Conservation (phyloP, 2,329 filamentous ascomycete species). For the Fonsecaea multimorphosa region DNA sequence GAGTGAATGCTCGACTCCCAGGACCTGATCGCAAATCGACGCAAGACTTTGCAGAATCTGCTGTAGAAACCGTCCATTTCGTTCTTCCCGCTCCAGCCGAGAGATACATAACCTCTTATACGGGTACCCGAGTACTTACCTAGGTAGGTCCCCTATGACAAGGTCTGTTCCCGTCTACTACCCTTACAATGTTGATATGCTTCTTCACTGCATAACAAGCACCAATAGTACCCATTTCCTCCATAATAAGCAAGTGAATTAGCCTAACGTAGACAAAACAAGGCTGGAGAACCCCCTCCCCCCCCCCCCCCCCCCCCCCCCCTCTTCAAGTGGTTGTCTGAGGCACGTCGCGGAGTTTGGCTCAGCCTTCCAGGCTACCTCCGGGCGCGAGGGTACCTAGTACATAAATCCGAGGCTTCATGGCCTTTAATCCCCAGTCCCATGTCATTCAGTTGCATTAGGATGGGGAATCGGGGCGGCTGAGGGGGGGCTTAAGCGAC, state of each 20-base stretch:
- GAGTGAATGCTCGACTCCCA: background rate
- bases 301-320: no score
- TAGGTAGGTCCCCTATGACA: background rate
- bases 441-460: background rate
- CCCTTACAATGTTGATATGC: background rate
- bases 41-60: background rate
- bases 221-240: no score
- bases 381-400: background rate
- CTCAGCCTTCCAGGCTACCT: no score
- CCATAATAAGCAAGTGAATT: no score
- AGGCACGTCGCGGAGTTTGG: background rate
- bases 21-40: background rate
- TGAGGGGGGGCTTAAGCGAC: no score
- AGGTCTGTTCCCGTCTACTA: background rate
- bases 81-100: background rate
- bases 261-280: no score
- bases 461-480: no score
- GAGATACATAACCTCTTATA: background rate
- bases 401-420: constrained; percentile 2
- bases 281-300: background rate
- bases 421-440: background rate
- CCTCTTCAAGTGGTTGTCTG: background rate
- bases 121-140: no score
- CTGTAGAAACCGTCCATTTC: background rate
- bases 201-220: no score